phyloP scores from a whole-genome alignment of 768 basidiomycete species.

The Serendipita sp. region DNA sequence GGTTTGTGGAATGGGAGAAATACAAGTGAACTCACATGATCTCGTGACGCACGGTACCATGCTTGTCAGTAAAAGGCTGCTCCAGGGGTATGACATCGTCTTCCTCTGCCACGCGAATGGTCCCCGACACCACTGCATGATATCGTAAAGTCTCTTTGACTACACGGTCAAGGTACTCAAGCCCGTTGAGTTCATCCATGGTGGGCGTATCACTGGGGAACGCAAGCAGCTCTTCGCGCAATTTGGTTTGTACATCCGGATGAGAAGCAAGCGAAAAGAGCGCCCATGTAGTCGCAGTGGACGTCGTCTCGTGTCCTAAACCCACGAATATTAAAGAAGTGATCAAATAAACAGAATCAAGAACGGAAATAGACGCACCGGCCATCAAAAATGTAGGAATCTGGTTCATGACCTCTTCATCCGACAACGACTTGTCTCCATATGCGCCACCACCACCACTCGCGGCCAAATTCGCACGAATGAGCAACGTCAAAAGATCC shows the following conservation, averaged over 20 bases:
- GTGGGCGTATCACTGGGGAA: not conserved
- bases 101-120: not conserved
- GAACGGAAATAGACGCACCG: not conserved
- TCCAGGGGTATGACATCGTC: conserved; percentile 6
- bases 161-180: conserved; percentile 6
- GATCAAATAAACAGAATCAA: too few relatives aligned
- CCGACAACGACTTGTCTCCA: not conserved
- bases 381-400: conserved; percentile 4
- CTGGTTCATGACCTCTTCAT: too few relatives aligned
- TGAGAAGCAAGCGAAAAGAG: too few relatives aligned
- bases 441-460: not conserved
- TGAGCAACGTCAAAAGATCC: conserved; percentile 10
- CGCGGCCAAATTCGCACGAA: conserved; percentile 8
- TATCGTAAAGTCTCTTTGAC: not conserved
- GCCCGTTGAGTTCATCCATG: too few relatives aligned
- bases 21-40: too few relatives aligned
- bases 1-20: too few relatives aligned
- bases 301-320: conserved; percentile 38
- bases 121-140: not conserved
- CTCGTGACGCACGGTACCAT: too few relatives aligned
- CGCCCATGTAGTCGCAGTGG: conserved; percentile 21
- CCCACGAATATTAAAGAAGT: conserved; percentile 10
- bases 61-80: not conserved
- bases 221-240: conserved; percentile 38
- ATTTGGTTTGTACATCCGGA: conserved; percentile 12